Conservation (phyloP, 257 asterid species). For the Asclepias syriaca region DNA sequence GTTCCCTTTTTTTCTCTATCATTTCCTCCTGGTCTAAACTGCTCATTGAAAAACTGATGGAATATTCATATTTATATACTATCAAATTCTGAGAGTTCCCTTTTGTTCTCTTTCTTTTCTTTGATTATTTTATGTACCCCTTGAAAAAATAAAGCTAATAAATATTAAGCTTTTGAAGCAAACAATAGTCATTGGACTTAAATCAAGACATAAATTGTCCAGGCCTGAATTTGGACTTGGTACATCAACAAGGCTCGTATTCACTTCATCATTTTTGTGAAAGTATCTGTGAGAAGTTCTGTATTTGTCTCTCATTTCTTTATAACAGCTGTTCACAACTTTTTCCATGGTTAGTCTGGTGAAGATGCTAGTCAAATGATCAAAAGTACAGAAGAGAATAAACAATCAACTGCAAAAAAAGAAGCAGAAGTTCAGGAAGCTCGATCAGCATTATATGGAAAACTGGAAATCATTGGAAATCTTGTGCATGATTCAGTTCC, state of each 20-base stretch:
- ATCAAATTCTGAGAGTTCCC: not conserved
- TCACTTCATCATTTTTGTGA: not conserved
- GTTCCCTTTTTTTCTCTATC: not conserved
- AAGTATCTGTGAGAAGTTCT: not conserved
- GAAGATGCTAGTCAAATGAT: slow-evolving; percentile 52
- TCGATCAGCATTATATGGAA: slow-evolving; percentile 52
- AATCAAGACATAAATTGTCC: not conserved
- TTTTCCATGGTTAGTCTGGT: slow-evolving; percentile 41
- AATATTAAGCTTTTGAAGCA: not conserved
- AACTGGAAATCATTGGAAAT: slow-evolving; percentile 62
- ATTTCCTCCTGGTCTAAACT: not conserved
- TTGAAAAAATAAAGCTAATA: not conserved
- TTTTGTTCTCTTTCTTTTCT: not conserved
- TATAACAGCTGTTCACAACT: not conserved
- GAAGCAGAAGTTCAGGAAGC: slow-evolving; percentile 83
- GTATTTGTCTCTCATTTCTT: not conserved
- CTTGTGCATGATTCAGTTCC: slow-evolving; percentile 97
- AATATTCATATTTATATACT: not conserved
- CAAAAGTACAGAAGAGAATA: slow-evolving; percentile 55
- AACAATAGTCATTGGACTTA: not conserved
- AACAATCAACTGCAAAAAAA: slow-evolving; percentile 45
- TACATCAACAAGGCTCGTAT: not conserved
- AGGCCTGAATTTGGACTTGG: not conserved
- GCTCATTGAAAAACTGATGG: not conserved
- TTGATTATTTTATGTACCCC: not conserved